Percentiles rank a stretch among this genome's conserved stretches.
Evolutionary conservation across 768 basidiomycete genomes (phyloP).

Genomic region (Sporobolomyces roseus): DNA sequence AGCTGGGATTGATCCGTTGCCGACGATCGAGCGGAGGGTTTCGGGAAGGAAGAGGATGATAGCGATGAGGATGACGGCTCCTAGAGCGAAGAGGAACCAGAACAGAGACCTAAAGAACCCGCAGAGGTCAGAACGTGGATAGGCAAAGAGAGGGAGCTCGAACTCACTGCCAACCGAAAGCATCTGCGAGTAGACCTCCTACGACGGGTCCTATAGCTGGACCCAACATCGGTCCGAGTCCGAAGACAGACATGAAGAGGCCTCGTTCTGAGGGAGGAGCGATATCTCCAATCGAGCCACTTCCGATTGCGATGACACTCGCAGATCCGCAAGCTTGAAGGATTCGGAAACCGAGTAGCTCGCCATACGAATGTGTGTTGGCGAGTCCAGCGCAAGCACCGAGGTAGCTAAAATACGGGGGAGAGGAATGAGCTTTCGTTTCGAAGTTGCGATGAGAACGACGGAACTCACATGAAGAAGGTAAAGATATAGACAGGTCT

Average conservation of each 20-base stretch:
- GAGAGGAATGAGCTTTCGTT: not conserved
- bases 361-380: slow-evolving; percentile 26
- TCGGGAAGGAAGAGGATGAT: slow-evolving; percentile 37
- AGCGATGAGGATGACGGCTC: slow-evolving; percentile 26
- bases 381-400: slow-evolving; percentile 39
- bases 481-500: slow-evolving; percentile 26
- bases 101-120: slow-evolving; percentile 36
- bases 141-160: no score
- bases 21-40: slow-evolving; percentile 52
- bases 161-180: slow-evolving; percentile 29
- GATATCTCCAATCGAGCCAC: slow-evolving; percentile 38
- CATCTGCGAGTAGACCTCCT: slow-evolving; percentile 14
- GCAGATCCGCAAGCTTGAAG: slow-evolving; percentile 29
- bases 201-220: slow-evolving; percentile 15
- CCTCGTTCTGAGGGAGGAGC: slow-evolving; percentile 31
- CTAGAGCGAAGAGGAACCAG: slow-evolving; percentile 34
- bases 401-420: slow-evolving; percentile 23
- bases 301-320: slow-evolving; percentile 33
- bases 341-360: slow-evolving; percentile 23
- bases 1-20: slow-evolving; percentile 53
- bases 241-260: slow-evolving; percentile 21
- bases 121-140: no score
- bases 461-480: slow-evolving; percentile 26
- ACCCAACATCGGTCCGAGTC: slow-evolving; percentile 1
- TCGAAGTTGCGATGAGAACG: not conserved